A percentile compares a stretch with the other conserved stretches of the same genome.
phyloP scores from a whole-genome alignment of 192 early-diverging fungal species.

The Coemansia sp. region DNA sequence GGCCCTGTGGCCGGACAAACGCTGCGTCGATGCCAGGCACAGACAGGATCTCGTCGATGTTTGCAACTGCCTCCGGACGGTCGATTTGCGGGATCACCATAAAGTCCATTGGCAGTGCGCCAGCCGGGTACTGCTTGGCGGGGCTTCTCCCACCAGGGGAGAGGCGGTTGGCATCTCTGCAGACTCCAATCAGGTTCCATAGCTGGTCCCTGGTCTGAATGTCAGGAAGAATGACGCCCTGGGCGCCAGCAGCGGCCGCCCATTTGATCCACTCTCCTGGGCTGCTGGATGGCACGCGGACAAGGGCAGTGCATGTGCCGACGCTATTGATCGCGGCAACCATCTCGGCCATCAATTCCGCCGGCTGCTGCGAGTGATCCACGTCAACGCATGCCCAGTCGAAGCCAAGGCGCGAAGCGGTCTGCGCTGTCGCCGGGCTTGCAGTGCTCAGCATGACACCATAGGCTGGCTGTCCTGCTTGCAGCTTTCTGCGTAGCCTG shows the following conservation, averaged over 20 bases:
- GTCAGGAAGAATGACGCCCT: constrained; percentile 40
- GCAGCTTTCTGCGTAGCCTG: constrained; percentile 32
- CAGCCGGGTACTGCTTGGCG: not conserved
- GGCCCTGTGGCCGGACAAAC: constrained; percentile 16
- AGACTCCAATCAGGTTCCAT: constrained; percentile 16
- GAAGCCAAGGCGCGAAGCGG: constrained; percentile 38
- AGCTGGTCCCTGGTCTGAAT: constrained; percentile 39
- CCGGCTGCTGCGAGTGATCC: constrained; percentile 30
- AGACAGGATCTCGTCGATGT: constrained; percentile 40
- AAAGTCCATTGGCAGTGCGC: not conserved
- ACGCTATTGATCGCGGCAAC: constrained; percentile 36
- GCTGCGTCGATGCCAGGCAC: constrained; percentile 48
- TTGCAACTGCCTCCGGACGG: constrained; percentile 16
- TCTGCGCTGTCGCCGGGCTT: constrained; percentile 33
- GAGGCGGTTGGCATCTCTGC: constrained; percentile 5
- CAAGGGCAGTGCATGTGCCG: constrained; percentile 28
- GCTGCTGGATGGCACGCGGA: constrained; percentile 40
- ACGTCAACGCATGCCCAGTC: constrained; percentile 52
- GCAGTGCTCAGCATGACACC: constrained; percentile 48
- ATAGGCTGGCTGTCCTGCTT: constrained; percentile 14
- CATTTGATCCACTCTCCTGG: constrained; percentile 36
- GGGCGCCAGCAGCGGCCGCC: constrained; percentile 48
- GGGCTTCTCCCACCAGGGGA: not conserved
- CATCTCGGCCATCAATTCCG: constrained; percentile 46
- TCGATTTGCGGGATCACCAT: constrained; percentile 51